These are phyloP conservation scores for Escallonia herrerae DNA, from an alignment of 129 eudicot genomes.

Conservation along the genomic window DNA sequence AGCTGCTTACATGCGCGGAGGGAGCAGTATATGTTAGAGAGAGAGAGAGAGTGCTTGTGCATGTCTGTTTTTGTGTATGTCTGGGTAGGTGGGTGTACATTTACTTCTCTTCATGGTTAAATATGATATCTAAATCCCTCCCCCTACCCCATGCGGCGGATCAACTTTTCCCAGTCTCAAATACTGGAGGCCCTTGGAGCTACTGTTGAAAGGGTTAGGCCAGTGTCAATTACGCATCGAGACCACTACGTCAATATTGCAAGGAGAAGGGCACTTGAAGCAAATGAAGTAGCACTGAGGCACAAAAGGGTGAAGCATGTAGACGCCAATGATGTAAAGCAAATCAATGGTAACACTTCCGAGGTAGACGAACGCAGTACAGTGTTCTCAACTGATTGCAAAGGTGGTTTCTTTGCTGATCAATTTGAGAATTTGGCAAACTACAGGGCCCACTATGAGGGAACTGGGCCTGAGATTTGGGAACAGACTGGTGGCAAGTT, in stretches of 20 bases:
- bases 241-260: constrained; percentile 93
- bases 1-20: too few relatives aligned
- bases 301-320: constrained; percentile 10
- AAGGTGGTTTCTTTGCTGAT: constrained; percentile 94
- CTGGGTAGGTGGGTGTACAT: too few relatives aligned
- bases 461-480: constrained; percentile 97
- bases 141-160: too few relatives aligned
- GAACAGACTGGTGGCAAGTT: constrained; percentile 68
- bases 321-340: constrained; percentile 21
- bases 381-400: constrained; percentile 32
- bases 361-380: constrained; percentile 17
- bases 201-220: constrained; percentile 93
- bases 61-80: too few relatives aligned
- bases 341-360: constrained; percentile 24
- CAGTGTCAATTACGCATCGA: constrained; percentile 92
- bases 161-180: constrained; percentile 57
- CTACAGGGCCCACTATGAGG: constrained; percentile 89
- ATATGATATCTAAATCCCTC: too few relatives aligned
- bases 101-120: too few relatives aligned
- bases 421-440: constrained; percentile 94
- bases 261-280: constrained; percentile 87
- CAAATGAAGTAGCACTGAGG: constrained; percentile 45
- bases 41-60: too few relatives aligned
- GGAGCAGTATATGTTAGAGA: too few relatives aligned
- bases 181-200: constrained; percentile 97